Evolutionary conservation across 441 rosid species (phyloP).

Genomic region (Brassica balearica): DNA sequence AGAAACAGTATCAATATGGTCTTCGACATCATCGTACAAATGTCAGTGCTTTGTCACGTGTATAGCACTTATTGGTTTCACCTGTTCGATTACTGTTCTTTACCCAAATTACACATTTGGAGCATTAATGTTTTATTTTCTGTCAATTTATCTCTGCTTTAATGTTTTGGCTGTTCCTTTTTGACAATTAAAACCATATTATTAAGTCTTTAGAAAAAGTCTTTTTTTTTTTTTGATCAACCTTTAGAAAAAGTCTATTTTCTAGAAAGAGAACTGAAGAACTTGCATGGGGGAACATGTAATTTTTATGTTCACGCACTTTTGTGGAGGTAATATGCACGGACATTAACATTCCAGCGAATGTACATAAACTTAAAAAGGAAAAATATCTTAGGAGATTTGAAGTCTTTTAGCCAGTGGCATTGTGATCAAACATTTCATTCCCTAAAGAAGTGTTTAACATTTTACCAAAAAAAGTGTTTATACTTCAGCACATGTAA

Average conservation of each 20-base stretch:
- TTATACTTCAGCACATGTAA: background rate
- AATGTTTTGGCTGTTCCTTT: background rate
- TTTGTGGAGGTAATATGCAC: background rate
- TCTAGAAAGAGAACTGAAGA: background rate
- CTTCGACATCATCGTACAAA: constrained; percentile 42
- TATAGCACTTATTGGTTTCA: constrained; percentile 22
- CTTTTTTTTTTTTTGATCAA: no score
- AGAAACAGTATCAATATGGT: constrained; percentile 28
- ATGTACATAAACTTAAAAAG: background rate
- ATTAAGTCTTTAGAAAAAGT: background rate
- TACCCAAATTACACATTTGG: constrained; percentile 18
- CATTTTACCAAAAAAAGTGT: no score
- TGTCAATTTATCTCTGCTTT: background rate
- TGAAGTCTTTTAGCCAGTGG: background rate
- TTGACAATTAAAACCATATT: background rate
- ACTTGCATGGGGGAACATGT: background rate
- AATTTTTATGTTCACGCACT: background rate
- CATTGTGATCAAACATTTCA: constrained; percentile 1
- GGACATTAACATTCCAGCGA: background rate
- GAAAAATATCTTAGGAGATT: background rate
- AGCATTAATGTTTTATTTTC: constrained; percentile 2
- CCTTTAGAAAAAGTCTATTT: background rate
- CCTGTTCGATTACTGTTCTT: constrained; percentile 21
- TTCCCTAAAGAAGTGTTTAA: background rate
- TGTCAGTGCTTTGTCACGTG: constrained; percentile 40